phyloP scores from a whole-genome alignment of 208 protist genomes.

The Acanthamoeba triangularis region DNA sequence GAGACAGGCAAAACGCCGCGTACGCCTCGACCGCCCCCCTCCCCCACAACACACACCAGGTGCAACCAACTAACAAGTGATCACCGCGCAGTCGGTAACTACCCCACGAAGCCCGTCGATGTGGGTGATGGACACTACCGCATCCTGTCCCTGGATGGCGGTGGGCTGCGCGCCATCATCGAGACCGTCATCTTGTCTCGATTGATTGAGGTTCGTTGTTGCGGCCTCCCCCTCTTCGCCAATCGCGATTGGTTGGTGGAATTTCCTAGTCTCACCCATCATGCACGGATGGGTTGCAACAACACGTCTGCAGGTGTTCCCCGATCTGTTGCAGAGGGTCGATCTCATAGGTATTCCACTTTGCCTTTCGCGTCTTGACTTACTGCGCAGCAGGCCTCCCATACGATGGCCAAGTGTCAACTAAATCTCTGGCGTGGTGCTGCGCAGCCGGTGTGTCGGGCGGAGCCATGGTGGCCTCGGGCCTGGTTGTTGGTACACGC shows the following conservation, averaged over 20 bases:
- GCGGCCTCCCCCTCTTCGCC: neutral
- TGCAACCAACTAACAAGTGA: neutral
- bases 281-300: too few relatives aligned
- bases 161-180: conserved; percentile 40
- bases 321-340: conserved; percentile 24
- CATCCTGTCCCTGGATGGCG: conserved; percentile 19
- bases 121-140: conserved; percentile 40
- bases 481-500: neutral
- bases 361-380: neutral
- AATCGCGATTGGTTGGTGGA: neutral
- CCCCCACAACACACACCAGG: too few relatives aligned
- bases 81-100: neutral
- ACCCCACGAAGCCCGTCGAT: neutral
- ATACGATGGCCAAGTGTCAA: neutral
- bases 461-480: conserved; percentile 51
- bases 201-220: neutral
- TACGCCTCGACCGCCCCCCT: neutral
- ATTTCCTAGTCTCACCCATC: too few relatives aligned
- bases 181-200: conserved; percentile 43
- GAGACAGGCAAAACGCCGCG: neutral
- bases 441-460: conserved; percentile 5
- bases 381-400: neutral
- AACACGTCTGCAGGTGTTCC: neutral
- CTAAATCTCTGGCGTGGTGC: neutral
- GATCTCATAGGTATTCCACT: neutral